Base-by-base conservation (phyloP, 768 basidiomycete genomes). In the Mycena crocata region DNA sequence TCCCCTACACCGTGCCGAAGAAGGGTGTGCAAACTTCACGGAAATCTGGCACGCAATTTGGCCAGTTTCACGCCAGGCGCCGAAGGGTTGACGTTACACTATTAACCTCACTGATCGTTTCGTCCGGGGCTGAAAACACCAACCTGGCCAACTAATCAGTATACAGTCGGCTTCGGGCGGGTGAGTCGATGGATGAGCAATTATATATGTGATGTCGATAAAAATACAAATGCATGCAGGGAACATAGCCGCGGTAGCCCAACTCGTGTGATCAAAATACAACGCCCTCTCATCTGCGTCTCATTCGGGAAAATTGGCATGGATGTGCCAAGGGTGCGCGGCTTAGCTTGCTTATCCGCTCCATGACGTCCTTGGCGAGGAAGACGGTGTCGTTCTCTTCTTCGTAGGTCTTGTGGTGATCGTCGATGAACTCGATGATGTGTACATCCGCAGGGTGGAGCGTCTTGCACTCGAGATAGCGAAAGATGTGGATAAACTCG, bases 401-500 rank as follows among this genome's bases (percentile, higher is more conserved):
- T 62, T 90, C 88, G 62, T 89, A 89, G 14, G 80, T 82, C 40
- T 84, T 78, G 46, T 82, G 76, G 26, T 77, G 77, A 10, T 84
- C 83, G 31, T 85, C 81, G 42, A 90, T 85, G 31, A 77, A 71
- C 72, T 89, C 85, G 26, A 90, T 76, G 59, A 90, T 82, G 64
- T 77, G 79, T 17, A 90, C 81, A 56, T 87, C 82, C 2, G 81
- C 69, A 15, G 86, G 85, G 66, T 89, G 85, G 15, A 87, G 67
- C 3, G 83, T 83, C 46, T 75, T 75, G 48, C 75, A 75, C 70
- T 85, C 81, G 12, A 78, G 75, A 61, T 87, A 84, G 40, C 89
- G 87, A 71, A 90, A 90, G 56, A 90, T 90, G 68, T 86, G 85
- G 74, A 86, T 85, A 68, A 89, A 89, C 75, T 90, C 89, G 72